phyloP scores from a whole-genome alignment of 1,284 basidiomycete species.

The Uromyces viciae-fabae region DNA sequence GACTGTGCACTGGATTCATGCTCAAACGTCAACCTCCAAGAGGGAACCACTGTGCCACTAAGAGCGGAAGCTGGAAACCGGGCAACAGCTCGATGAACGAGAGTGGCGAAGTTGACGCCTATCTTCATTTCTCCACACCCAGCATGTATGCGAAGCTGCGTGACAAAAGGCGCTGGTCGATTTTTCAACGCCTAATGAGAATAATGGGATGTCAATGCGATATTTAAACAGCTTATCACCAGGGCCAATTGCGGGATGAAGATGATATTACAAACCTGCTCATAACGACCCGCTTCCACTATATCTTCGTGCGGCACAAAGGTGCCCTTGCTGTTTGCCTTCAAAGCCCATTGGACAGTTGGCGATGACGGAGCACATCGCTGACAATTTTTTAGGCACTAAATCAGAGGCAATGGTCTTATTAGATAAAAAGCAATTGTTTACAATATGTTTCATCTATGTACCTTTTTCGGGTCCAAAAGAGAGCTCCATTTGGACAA shows the following conservation, averaged over 20 bases:
- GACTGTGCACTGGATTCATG: slow-evolving; percentile 61
- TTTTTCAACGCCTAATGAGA: slow-evolving; percentile 65
- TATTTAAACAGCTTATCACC: not conserved
- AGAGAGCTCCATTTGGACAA: slow-evolving; percentile 64
- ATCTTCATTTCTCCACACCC: slow-evolving; percentile 70
- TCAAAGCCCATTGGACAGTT: slow-evolving; percentile 56
- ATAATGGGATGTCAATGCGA: slow-evolving; percentile 43
- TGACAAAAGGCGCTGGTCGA: slow-evolving; percentile 79
- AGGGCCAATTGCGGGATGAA: slow-evolving; percentile 45
- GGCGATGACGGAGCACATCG: slow-evolving; percentile 41
- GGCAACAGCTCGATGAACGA: slow-evolving; percentile 79
- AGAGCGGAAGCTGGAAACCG: slow-evolving; percentile 65
- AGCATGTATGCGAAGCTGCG: slow-evolving; percentile 69
- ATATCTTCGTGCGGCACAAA: slow-evolving; percentile 70
- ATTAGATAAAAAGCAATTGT: too few relatives aligned
- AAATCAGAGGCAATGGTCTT: too few relatives aligned
- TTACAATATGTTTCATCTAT: too few relatives aligned
- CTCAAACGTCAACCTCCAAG: slow-evolving; percentile 77
- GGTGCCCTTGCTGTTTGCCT: slow-evolving; percentile 58
- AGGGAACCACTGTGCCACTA: slow-evolving; percentile 61
- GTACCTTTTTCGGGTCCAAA: slow-evolving; percentile 16
- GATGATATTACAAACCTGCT: slow-evolving; percentile 48
- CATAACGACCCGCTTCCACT: slow-evolving; percentile 61
- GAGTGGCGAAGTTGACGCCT: slow-evolving; percentile 78
- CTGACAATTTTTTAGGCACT: slow-evolving; percentile 46